Evolutionary conservation across 2,329 filamentous ascomycete genomes (phyloP), one percentile per base, ranked within the genome.

Genomic region (Ophiostoma himal-ulmi): DNA sequence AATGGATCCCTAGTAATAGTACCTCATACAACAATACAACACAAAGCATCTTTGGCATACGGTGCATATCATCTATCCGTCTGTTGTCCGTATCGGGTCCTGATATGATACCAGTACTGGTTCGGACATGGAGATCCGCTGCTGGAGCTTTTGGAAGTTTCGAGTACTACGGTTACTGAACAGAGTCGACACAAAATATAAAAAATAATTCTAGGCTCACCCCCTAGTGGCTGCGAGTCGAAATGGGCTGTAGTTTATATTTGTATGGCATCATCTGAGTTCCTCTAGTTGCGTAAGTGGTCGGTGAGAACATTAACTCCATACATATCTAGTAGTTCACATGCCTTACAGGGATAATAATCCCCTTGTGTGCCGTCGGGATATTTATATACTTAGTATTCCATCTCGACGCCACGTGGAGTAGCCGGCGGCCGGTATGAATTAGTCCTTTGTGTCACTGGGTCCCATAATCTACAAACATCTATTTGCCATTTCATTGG

Each of bases 321-420:
- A 30, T 34, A 34, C 60, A 36, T 64, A 30, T 37, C 44, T 8
- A 64, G 60, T 64, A 64, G 60, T 6, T 64, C 37, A 14, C 11
- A 57, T 65, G 62, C 36, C 62, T 65, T 65, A 39, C 30, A 39
- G 34, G 34, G 62, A 65, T 22, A 26, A 26, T 22, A 57, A 26
- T 13, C 8, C 26, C 2, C 26, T 26, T 57, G 8, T 26, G 4
- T 22, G 52, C 52, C 52, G n/a, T 26, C 22, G 52, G 52, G 22
- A 57, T 57, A 57, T 57, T 22, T 26, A 26, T 39, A 10, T 48
- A 20, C 2, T 48, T 48, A n/a, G 14, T 57, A 26, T 26, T 57
- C 52, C 4, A 26, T 22, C 52, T 57, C n/a, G 11, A 26, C 52
- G n/a, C 52, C 52, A 57, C 52, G 52, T 57, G 52, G 52, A 57